phyloP scores from a whole-genome alignment of 345 rosid genomes.

The Schrenkiella parvula region DNA sequence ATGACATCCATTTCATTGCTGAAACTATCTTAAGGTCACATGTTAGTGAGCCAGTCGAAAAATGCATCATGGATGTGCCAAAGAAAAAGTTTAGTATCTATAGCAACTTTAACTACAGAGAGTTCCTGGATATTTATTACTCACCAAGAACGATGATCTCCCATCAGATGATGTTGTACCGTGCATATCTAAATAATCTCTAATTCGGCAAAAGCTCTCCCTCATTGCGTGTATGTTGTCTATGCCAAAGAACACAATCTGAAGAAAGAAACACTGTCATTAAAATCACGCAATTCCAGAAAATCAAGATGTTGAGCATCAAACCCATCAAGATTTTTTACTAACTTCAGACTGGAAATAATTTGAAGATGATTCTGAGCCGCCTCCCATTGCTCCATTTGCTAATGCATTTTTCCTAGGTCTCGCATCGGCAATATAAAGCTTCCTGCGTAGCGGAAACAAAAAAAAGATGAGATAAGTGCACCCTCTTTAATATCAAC shows the following conservation, averaged over 20 bases:
- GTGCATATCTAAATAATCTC: constrained; percentile 93
- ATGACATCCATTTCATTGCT: neutral
- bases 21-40: neutral
- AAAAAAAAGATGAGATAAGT: constrained; percentile 2
- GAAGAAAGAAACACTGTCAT: constrained; percentile 13
- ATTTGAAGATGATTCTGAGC: constrained; percentile 94
- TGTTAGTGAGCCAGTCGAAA: neutral
- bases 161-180: constrained; percentile 97
- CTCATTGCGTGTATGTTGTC: constrained; percentile 99
- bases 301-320: constrained; percentile 12
- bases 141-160: constrained; percentile 89
- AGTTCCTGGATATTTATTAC: constrained; percentile 31
- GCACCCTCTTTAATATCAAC: neutral
- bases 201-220: constrained; percentile 88
- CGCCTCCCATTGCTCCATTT: constrained; percentile 99
- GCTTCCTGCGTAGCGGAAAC: constrained; percentile 52
- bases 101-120: neutral
- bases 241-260: constrained; percentile 98
- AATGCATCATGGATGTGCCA: neutral
- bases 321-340: constrained; percentile 23
- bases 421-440: constrained; percentile 97
- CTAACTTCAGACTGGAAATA: constrained; percentile 93
- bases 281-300: constrained; percentile 5
- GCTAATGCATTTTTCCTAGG: constrained; percentile 99
- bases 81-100: neutral